These are phyloP conservation scores for Hypoxylon sp. DNA, from an alignment of 2,329 filamentous ascomycete species.

Conservation along the genomic window DNA sequence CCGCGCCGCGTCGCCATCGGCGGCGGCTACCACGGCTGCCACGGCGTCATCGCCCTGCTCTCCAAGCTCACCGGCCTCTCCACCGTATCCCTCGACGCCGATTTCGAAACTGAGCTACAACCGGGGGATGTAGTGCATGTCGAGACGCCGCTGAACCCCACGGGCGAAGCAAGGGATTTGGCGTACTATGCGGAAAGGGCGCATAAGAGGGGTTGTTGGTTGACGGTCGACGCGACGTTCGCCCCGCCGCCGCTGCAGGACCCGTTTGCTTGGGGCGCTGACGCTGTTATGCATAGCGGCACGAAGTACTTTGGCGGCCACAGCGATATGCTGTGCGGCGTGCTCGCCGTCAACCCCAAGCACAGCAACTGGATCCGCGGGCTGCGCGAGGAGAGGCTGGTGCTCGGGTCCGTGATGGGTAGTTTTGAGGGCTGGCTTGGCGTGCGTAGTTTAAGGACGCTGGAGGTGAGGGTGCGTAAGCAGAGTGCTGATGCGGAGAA, in stretches of 20 bases:
- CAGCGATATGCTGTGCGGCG: slow-evolving; percentile 91
- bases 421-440: slow-evolving; percentile 94
- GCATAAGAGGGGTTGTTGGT: slow-evolving; percentile 74
- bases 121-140: slow-evolving; percentile 89
- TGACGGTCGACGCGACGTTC: slow-evolving; percentile 93
- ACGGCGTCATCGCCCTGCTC: slow-evolving; percentile 83
- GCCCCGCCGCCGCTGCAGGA: slow-evolving; percentile 91
- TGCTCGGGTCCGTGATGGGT: slow-evolving; percentile 87
- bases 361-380: slow-evolving; percentile 69
- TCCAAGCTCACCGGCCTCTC: slow-evolving; percentile 81
- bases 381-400: slow-evolving; percentile 78
- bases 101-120: slow-evolving; percentile 72
- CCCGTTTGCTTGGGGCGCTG: slow-evolving; percentile 84
- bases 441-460: slow-evolving; percentile 84
- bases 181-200: slow-evolving; percentile 79
- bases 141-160: slow-evolving; percentile 94
- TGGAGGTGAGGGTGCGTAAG: slow-evolving; percentile 84
- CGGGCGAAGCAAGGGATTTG: slow-evolving; percentile 84
- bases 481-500: slow-evolving; percentile 79
- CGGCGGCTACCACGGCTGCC: slow-evolving; percentile 92
- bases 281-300: slow-evolving; percentile 91
- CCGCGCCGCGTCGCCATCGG: slow-evolving; percentile 87
- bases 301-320: slow-evolving; percentile 98
- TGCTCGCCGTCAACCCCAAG: slow-evolving; percentile 75
- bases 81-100: slow-evolving; percentile 79